Evolutionary conservation across 1,284 basidiomycete species (phyloP).

Genomic region (Phellopilus nigrolimitatus): DNA sequence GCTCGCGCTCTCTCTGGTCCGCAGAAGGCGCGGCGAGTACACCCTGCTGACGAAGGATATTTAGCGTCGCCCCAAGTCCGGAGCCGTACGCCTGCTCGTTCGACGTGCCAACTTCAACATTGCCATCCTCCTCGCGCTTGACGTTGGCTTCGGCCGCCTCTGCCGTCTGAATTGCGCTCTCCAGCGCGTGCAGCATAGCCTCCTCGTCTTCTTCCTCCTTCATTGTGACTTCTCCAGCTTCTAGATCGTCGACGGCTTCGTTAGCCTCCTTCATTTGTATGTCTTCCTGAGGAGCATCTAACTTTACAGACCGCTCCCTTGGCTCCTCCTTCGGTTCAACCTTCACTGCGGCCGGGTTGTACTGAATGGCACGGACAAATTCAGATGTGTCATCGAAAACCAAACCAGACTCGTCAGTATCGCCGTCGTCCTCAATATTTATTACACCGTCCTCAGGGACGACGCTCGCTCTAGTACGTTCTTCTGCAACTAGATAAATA

Average conservation of each 20-base stretch:
- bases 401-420: conserved; percentile 53
- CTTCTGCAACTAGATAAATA: conserved; percentile 53
- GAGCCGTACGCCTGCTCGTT: conserved; percentile 69
- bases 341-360: conserved; percentile 52
- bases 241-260: conserved; percentile 65
- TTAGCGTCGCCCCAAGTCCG: conserved; percentile 86
- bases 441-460: conserved; percentile 41
- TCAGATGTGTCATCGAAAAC: conserved; percentile 97
- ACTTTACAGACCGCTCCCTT: conserved; percentile 31
- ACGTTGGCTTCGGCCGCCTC: conserved; percentile 49
- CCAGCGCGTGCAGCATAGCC: conserved; percentile 70
- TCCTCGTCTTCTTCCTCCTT: conserved; percentile 75
- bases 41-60: conserved; percentile 90
- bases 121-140: conserved; percentile 31
- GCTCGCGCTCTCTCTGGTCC: conserved; percentile 77
- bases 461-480: conserved; percentile 50
- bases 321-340: conserved; percentile 43
- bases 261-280: conserved; percentile 58
- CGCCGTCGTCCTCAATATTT: conserved; percentile 58
- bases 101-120: conserved; percentile 53
- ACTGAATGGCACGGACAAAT: conserved; percentile 88
- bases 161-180: conserved; percentile 54
- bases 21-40: conserved; percentile 63
- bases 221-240: conserved; percentile 71
- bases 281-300: conserved; percentile 42